phyloP scores from a whole-genome alignment of 352 stramenopile species.

The Thraustotheca clavata region DNA sequence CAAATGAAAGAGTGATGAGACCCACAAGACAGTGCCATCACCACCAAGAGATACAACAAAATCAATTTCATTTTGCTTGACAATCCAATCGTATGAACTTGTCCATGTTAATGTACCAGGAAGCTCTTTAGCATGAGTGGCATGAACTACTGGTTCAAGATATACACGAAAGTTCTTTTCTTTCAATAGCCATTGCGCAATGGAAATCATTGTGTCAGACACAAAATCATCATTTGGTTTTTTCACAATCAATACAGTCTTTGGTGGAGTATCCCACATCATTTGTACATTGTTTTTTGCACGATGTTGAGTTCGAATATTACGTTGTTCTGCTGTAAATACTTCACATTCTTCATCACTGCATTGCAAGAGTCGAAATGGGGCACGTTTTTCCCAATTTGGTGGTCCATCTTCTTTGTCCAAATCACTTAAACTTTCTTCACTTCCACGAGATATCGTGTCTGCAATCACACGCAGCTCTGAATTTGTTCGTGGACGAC shows the following conservation, averaged over 20 bases:
- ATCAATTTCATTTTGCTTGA: slow-evolving; percentile 76
- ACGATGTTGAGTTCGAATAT: slow-evolving; percentile 76
- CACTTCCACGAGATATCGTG: slow-evolving; percentile 34
- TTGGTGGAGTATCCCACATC: slow-evolving; percentile 80
- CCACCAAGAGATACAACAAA: slow-evolving; percentile 92
- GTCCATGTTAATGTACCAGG: slow-evolving; percentile 53
- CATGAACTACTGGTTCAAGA: slow-evolving; percentile 65
- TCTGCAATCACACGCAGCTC: slow-evolving; percentile 77
- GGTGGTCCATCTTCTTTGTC: slow-evolving; percentile 29
- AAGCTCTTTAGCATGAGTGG: slow-evolving; percentile 37
- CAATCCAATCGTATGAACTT: slow-evolving; percentile 47
- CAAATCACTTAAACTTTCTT: neutral
- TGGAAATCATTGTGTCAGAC: slow-evolving; percentile 52
- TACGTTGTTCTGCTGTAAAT: slow-evolving; percentile 79
- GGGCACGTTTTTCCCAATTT: slow-evolving; percentile 40
- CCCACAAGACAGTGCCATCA: slow-evolving; percentile 90
- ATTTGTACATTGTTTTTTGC: slow-evolving; percentile 84
- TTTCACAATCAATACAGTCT: slow-evolving; percentile 80
- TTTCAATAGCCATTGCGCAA: slow-evolving; percentile 62
- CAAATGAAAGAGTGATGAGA: slow-evolving; percentile 79
- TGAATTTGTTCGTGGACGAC: slow-evolving; percentile 62
- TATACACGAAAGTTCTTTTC: slow-evolving; percentile 66
- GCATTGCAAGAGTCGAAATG: slow-evolving; percentile 75
- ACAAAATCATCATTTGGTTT: slow-evolving; percentile 79
- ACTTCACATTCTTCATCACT: slow-evolving; percentile 84